Evolutionary conservation across 169 alveolate species (phyloP), one percentile per base, ranked within the genome.

Genomic region (Blepharisma undulans): DNA sequence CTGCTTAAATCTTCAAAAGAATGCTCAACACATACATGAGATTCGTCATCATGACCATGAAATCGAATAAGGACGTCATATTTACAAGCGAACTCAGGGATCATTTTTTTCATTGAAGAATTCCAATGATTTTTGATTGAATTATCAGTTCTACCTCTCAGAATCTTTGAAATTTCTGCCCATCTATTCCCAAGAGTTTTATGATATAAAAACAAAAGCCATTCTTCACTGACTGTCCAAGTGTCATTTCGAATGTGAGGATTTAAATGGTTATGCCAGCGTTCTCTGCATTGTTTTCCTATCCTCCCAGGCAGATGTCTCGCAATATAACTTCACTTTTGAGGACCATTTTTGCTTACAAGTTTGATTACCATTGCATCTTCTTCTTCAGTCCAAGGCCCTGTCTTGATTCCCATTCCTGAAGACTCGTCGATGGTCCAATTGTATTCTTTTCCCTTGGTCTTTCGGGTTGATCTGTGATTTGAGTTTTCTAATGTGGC

Each of bases 41-140:
- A 21, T 22, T 30, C 66, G 14, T 27, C 59, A 72, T 21, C 29
- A 30, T 76, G 87, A 12, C 77, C 87, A 66, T 34, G 25, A 30
- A 14, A 25, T 16, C n/a, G n/a, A 18, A 88, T 30, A 36, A 21
- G 30, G 25, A 21, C 87, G 4, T 88, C 60, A 16, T 88, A 88
- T 18, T 59, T n/a, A 2, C 33, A 32, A 21, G 76, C 29, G 59
- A 76, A 88, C n/a, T 72, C 87, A 21, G 85, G 92, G 48, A 76
- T 88, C 87, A 94, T 97, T 93, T 95, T 96, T 84, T 95, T 97
- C 97, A 97, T 97, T 21, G 97, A 93, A 79, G 97, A 92, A 85
- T 97, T 97, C 98, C 98, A 97, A 92, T 97, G 98, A 89, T 97
- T 97, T 92, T 97, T 97, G 8, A 97, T 97, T 22, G 97, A 93